A percentile compares a stretch with the other conserved stretches of the same genome.
phyloP scores from a whole-genome alignment of 2,329 filamentous ascomycete genomes.

The Geosmithia flava region DNA sequence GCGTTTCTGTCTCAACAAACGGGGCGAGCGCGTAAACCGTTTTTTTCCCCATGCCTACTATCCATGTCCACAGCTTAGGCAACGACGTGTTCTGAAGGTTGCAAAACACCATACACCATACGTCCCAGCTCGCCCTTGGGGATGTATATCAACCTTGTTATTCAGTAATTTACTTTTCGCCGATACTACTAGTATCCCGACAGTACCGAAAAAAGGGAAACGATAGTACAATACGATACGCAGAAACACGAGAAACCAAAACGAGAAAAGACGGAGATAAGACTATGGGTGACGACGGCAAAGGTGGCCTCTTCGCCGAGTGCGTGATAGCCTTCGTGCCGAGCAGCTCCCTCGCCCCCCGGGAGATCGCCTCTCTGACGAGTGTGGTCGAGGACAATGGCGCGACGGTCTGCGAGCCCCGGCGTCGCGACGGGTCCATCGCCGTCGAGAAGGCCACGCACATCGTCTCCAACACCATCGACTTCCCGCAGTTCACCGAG shows the following conservation, averaged over 20 bases:
- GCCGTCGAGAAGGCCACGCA: slow-evolving; percentile 37
- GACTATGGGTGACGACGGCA: slow-evolving; percentile 15
- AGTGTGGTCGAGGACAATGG: slow-evolving; percentile 33
- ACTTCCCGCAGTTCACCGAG: slow-evolving; percentile 78
- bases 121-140: too few relatives aligned
- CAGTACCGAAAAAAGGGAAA: not conserved
- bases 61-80: too few relatives aligned
- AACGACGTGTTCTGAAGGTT: too few relatives aligned
- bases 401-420: slow-evolving; percentile 32
- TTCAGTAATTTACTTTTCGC: too few relatives aligned
- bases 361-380: slow-evolving; percentile 29
- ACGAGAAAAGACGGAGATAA: not conserved
- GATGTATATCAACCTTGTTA: too few relatives aligned
- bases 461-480: slow-evolving; percentile 60
- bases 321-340: slow-evolving; percentile 33
- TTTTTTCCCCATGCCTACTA: not conserved
- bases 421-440: slow-evolving; percentile 33
- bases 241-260: too few relatives aligned
- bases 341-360: slow-evolving; percentile 24
- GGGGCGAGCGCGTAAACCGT: slow-evolving; percentile 4
- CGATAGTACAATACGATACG: slow-evolving; percentile 1
- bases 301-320: slow-evolving; percentile 22
- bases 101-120: too few relatives aligned
- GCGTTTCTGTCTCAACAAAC: slow-evolving; percentile 3
- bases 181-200: too few relatives aligned